Conservation (phyloP, 306 rosid genomes). For the Gynostemma pentaphyllum region DNA sequence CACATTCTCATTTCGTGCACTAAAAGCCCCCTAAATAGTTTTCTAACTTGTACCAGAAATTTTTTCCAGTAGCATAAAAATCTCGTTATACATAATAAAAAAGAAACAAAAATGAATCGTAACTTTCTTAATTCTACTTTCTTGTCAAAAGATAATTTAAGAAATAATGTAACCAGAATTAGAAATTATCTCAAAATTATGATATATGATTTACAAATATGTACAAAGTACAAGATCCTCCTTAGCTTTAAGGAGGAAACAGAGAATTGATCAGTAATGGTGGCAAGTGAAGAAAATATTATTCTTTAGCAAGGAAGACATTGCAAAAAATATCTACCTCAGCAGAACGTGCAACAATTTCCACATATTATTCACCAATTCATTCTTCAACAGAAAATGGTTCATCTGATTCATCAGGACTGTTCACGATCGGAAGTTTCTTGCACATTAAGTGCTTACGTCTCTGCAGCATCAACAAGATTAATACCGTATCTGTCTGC, state of each 20-base stretch:
- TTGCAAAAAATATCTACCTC: constrained; percentile 19
- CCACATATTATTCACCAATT: constrained; percentile 6
- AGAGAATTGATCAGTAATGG: background rate
- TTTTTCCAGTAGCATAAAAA: background rate
- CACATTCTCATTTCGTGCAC: no score
- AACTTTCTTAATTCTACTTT: background rate
- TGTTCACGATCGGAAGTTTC: constrained; percentile 39
- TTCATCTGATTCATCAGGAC: constrained; percentile 27
- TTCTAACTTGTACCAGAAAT: background rate
- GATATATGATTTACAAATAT: background rate
- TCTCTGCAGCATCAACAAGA: constrained; percentile 67
- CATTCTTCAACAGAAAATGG: constrained; percentile 27
- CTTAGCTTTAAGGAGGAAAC: background rate
- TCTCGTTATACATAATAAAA: background rate
- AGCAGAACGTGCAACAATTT: constrained; percentile 13
- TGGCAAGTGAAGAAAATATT: background rate
- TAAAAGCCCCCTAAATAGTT: no score
- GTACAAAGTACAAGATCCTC: constrained; percentile 3
- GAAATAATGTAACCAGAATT: background rate
- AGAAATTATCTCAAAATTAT: background rate
- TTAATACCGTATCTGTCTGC: constrained; percentile 59
- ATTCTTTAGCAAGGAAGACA: background rate
- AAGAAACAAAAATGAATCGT: background rate
- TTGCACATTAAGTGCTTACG: constrained; percentile 92
- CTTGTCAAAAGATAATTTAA: background rate